Base-by-base conservation (phyloP, 768 basidiomycete genomes). In the Russula griseocarnosa region DNA sequence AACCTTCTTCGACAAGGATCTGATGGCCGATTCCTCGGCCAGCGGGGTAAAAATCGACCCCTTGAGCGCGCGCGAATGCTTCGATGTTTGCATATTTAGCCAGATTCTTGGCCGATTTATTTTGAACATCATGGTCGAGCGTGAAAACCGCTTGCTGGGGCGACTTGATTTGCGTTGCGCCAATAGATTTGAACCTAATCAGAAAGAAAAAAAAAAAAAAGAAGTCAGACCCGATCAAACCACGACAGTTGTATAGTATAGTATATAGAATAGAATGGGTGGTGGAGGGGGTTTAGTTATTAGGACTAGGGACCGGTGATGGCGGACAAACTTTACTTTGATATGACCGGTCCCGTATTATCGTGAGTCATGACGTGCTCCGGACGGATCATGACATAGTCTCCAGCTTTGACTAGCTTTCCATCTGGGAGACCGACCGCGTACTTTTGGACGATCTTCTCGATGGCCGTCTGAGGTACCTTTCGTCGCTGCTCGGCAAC, bases 371-470 rank as follows among this genome's bases (percentile, higher is more conserved):
- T 95, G 69, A 98, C 94, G 83, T 98, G 94, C 73, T 98, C 88
- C 26, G 97, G 97, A 47, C 86, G 85, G 77, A 99, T 97, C 95
- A 98, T 99, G 44, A 98, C 94, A 86, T 98, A 98, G 86, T 99
- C 97, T 16, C 96, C 97, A 42, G 94, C 92, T 70, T 85, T 86
- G 69, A 98, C 91, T 18, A 80, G 78, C 73, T 88, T 92, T 50
- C 88, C 89, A 58, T 81, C 76, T 3, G 92, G 86, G 1, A 94
- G 79, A 55, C 87, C 94, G n/a, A 98, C 92, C 0, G 97, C 87
- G 78, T 98, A 96, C 73, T 88, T 91, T 75, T 98, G 95, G 0
- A 99, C 95, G 66, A 99, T 89, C 79, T 99, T 98, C 76, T 99
- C 96, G 71, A 98, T 91, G 70, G 92, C 78, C 0, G 94, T 97